Conservation (phyloP, 2,329 filamentous ascomycete genomes). For the Penicillium fuscoglaucum region DNA sequence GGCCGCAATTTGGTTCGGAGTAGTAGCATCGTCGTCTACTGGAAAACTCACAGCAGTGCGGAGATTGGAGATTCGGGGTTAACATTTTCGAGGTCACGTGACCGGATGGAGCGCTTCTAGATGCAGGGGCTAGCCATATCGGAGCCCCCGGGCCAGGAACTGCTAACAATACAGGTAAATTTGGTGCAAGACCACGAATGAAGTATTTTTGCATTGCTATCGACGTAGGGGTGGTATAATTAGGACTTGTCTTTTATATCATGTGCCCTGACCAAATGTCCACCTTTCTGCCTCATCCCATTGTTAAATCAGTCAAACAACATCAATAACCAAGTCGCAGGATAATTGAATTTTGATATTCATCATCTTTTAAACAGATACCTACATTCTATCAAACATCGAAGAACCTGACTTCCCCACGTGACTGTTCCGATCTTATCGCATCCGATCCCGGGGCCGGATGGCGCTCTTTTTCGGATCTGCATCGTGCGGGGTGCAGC, state of each 20-base stretch:
- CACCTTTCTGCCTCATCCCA: not conserved
- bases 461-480: constrained; percentile 6
- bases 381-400: not conserved
- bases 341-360: not conserved
- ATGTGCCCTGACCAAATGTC: not conserved
- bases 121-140: not conserved
- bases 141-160: not conserved
- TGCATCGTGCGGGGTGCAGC: not conserved
- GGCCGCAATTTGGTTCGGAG: constrained; percentile 16
- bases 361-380: not conserved
- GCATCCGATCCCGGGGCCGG: constrained; percentile 6
- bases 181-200: too few relatives aligned
- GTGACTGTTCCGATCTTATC: constrained; percentile 7
- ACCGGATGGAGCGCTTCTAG: not conserved
- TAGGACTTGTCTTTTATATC: not conserved
- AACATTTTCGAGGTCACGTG: not conserved
- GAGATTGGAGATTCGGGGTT: constrained; percentile 12
- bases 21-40: constrained; percentile 15
- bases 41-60: not conserved
- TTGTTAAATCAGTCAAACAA: too few relatives aligned
- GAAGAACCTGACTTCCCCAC: not conserved
- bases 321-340: not conserved
- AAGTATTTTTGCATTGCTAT: not conserved
- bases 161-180: not conserved
- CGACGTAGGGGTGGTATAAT: not conserved